Base-by-base conservation (phyloP, 2,329 filamentous ascomycete genomes). In the Pseudogymnoascus sp. region DNA sequence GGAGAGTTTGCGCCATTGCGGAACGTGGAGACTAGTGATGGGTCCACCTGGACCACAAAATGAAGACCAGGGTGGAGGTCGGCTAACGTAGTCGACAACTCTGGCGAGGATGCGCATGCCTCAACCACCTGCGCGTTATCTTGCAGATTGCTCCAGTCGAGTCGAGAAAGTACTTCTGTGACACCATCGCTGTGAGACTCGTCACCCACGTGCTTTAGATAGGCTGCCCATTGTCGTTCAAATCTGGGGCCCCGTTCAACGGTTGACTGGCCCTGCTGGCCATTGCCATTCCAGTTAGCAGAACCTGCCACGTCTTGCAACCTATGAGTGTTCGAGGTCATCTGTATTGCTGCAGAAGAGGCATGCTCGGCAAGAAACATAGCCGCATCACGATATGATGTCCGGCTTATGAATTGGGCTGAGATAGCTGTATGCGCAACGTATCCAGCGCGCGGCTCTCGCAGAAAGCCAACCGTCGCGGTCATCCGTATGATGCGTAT, bases 371-470 rank as follows among this genome's bases (percentile, higher is more conserved):
- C 69, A 0, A 78, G 65, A 59, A 78, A 78, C 67, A 75, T 71
- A 33, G 68, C 67, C 0, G 77, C 75, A 63, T 78, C 77, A 1
- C 74, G 68, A 16, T 68, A 69, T 6, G 67, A 70, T 0, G 67
- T 72, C 3, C 72, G 69, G 3, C 68, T 71, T 5, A 76, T 69
- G 60, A 78, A 78, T 0, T 64, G 64, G 0, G 73, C 72, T 1
- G 77, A 78, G 11, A 78, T 64, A 0, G 69, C 41, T 1, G 72
- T 78, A 65, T 78, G 76, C 0, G 73, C 71, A 14, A 79, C 67
- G 58, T 70, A 63, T 0, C 69, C 72, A 0, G 71, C 66, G 33
- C 67, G 52, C 1, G 73, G 71, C 63, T 77, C 73, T 5, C 64
- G 60, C 14, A 78, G 70, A 55, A 77, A 77, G 2, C 74, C 75